These are phyloP conservation scores for Arabis alpina DNA, from an alignment of 345 rosid genomes.

Conservation along the genomic window DNA sequence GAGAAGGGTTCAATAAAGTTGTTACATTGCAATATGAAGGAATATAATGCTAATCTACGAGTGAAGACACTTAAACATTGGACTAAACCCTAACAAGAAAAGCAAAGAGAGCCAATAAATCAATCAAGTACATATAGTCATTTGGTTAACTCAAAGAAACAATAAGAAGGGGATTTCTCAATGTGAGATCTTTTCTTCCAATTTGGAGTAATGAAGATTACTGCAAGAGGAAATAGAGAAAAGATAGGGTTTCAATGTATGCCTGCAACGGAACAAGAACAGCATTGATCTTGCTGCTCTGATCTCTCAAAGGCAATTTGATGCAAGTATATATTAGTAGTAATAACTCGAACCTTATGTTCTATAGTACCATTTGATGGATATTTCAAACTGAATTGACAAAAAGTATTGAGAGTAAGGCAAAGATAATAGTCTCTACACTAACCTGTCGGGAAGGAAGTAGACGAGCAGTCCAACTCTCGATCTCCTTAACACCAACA, in stretches of 20 bases:
- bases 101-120: not conserved
- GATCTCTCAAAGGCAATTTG: conserved; percentile 50
- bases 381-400: not conserved
- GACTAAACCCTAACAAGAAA: not conserved
- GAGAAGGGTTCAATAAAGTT: not conserved
- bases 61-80: not conserved
- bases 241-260: conserved; percentile 29
- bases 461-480: conserved; percentile 60
- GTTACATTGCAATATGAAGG: not conserved
- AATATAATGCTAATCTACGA: not conserved
- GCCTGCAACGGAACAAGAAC: conserved; percentile 55
- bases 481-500: conserved; percentile 59
- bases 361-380: not conserved
- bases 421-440: too few relatives aligned
- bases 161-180: too few relatives aligned
- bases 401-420: too few relatives aligned
- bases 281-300: conserved; percentile 34
- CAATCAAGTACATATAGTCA: too few relatives aligned
- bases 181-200: conserved; percentile 26
- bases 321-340: not conserved
- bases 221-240: conserved; percentile 23
- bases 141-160: too few relatives aligned
- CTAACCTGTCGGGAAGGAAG: conserved; percentile 63
- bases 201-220: conserved; percentile 6
- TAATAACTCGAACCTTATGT: not conserved